These are phyloP conservation scores for Lecanicillium sp. DNA, from an alignment of 2,329 filamentous ascomycete species.

Conservation along the genomic window DNA sequence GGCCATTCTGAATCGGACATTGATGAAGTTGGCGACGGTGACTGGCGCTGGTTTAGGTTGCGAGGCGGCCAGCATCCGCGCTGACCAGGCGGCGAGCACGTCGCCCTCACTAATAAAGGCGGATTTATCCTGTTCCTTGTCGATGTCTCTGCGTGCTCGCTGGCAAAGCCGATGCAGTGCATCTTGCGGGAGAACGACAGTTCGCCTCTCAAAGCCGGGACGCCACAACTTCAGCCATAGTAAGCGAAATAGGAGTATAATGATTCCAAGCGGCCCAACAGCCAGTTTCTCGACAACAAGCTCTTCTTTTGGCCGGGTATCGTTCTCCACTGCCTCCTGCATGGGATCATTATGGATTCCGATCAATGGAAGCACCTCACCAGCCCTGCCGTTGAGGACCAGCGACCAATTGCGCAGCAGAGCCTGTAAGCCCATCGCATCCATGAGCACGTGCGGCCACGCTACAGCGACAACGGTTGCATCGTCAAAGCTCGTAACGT, in stretches of 20 bases:
- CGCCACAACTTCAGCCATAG: neutral
- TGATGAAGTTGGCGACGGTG: slow-evolving; percentile 17
- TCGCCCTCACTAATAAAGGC: slow-evolving; percentile 40
- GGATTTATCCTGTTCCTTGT: slow-evolving; percentile 9
- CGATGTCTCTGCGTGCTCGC: slow-evolving; percentile 22
- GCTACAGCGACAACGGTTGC: neutral
- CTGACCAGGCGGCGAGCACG: slow-evolving; percentile 33
- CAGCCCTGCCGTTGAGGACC: slow-evolving; percentile 1
- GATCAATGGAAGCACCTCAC: slow-evolving; percentile 23
- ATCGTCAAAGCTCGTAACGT: slow-evolving; percentile 1
- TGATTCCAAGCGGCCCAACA: neutral
- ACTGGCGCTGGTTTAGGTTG: slow-evolving; percentile 15
- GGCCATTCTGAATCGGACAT: slow-evolving; percentile 19
- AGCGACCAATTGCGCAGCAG: slow-evolving; percentile 3
- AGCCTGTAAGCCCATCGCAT: slow-evolving; percentile 1
- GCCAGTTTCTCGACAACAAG: neutral
- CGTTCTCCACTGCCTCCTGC: slow-evolving; percentile 2
- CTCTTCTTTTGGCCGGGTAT: neutral
- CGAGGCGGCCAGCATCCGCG: slow-evolving; percentile 15
- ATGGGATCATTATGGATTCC: slow-evolving; percentile 3
- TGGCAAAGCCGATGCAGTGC: slow-evolving; percentile 21
- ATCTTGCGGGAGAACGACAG: slow-evolving; percentile 29
- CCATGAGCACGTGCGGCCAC: slow-evolving; percentile 4
- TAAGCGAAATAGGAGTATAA: neutral
- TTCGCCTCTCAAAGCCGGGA: slow-evolving; percentile 20